Conservation (phyloP, 1,139 yeast genomes). For the Suhomyces bokatorum region DNA sequence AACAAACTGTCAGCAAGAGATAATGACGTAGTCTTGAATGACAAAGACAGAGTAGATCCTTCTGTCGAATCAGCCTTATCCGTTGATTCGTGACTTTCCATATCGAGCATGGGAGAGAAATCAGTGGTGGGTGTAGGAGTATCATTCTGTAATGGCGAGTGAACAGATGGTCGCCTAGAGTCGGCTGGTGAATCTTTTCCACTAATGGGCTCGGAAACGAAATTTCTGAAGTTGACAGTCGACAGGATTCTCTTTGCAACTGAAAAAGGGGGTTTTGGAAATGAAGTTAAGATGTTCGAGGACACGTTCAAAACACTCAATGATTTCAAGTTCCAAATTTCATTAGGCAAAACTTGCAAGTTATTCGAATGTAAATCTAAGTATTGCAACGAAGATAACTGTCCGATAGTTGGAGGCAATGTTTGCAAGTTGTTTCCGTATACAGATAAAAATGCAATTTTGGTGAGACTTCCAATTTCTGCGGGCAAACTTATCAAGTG, state of each 20-base stretch:
- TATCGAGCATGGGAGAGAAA: constrained; percentile 1
- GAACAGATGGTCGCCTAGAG: constrained; percentile 15
- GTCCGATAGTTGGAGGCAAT: constrained; percentile 69
- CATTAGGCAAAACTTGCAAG: constrained; percentile 66
- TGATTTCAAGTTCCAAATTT: constrained; percentile 63
- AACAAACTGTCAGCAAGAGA: constrained; percentile 55
- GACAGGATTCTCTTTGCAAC: constrained; percentile 40
- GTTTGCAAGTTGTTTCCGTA: constrained; percentile 73
- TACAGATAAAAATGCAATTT: constrained; percentile 65
- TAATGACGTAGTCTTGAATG: constrained; percentile 15
- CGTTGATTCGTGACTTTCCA: constrained; percentile 3
- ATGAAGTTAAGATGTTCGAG: constrained; percentile 69
- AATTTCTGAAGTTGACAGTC: constrained; percentile 26
- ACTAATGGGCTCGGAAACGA: constrained; percentile 10
- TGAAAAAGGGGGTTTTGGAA: constrained; percentile 58
- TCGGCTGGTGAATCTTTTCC: constrained; percentile 10
- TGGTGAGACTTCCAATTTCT: constrained; percentile 60
- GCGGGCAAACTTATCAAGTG: constrained; percentile 78
- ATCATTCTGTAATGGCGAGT: constrained; percentile 10
- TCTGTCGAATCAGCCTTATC: constrained; percentile 7
- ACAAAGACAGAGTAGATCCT: constrained; percentile 12
- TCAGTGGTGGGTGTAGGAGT: constrained; percentile 1
- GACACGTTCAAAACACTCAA: constrained; percentile 70
- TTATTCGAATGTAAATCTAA: constrained; percentile 88
- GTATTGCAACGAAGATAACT: constrained; percentile 58